These are phyloP conservation scores for Tritrichomonas foetus DNA, from an alignment of 208 protist genomes.

Conservation along the genomic window DNA sequence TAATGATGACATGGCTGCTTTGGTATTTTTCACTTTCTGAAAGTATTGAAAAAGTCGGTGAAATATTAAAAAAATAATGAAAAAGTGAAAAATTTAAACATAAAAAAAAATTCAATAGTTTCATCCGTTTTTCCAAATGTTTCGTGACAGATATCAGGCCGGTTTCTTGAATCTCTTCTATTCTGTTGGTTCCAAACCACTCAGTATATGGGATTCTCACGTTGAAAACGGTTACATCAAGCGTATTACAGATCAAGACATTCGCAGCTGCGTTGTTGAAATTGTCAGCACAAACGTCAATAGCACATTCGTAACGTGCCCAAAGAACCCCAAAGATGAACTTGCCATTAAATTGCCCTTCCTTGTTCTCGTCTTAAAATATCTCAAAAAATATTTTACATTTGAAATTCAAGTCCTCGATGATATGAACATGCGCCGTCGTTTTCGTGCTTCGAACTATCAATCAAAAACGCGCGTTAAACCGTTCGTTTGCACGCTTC, in stretches of 20 bases:
- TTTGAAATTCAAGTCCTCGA: conserved; percentile 98
- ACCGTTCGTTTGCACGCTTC: conserved; percentile 99
- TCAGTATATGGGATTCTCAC: conserved; percentile 94
- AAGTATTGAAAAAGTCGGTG: no score
- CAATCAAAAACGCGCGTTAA: conserved; percentile 94
- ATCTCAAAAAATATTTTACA: conserved; percentile 96
- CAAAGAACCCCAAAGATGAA: conserved; percentile 84
- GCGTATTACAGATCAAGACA: conserved; percentile 97
- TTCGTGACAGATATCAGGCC: conserved; percentile 95
- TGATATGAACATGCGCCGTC: conserved; percentile 91
- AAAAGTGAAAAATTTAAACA: no score
- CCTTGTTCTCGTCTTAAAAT: conserved; percentile 98
- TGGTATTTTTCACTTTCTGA: no score
- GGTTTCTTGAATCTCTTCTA: conserved; percentile 97
- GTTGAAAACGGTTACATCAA: no score
- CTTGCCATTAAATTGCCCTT: conserved; percentile 99
- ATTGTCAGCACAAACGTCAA: no score
- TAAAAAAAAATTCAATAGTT: no score
- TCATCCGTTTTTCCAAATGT: conserved; percentile 78
- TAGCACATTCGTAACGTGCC: conserved; percentile 94
- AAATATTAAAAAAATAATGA: no score
- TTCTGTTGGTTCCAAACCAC: conserved; percentile 89
- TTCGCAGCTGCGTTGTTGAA: conserved; percentile 93
- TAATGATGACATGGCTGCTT: no score
- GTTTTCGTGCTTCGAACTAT: conserved; percentile 97